Evolutionary conservation across 345 rosid species (phyloP).

Genomic region (Gossypium sturtianum): DNA sequence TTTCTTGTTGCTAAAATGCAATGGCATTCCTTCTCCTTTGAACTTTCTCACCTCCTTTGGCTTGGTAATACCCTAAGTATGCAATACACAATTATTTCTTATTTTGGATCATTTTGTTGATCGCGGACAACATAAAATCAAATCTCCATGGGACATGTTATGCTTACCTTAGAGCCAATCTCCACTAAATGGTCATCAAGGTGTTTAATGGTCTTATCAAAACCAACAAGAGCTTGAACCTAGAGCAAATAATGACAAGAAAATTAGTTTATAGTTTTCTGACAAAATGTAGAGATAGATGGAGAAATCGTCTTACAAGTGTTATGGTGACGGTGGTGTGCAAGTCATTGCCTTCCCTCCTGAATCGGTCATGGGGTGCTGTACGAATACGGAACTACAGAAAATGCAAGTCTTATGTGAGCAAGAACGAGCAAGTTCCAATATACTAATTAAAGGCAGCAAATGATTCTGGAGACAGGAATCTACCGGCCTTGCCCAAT

Average conservation of each 20-base stretch:
- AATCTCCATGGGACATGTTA: not conserved
- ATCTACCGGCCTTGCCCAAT: not conserved
- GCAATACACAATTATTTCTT: not conserved
- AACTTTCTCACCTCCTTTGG: constrained; percentile 88
- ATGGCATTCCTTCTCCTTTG: constrained; percentile 97
- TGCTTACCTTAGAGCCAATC: constrained; percentile 70
- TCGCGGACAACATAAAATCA: not conserved
- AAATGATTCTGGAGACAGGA: not conserved
- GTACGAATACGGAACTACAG: constrained; percentile 84
- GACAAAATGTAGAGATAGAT: not conserved
- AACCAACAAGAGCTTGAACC: constrained; percentile 98
- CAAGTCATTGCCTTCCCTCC: constrained; percentile 88
- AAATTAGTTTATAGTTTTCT: not conserved
- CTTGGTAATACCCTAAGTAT: constrained; percentile 75
- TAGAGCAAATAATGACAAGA: constrained; percentile 13
- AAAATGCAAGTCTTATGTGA: not conserved
- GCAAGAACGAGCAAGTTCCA: not conserved
- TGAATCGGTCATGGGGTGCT: constrained; percentile 73
- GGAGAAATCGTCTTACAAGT: constrained; percentile 44
- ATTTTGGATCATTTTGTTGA: not conserved
- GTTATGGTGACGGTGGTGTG: constrained; percentile 79
- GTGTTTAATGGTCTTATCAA: constrained; percentile 84
- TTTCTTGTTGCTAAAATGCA: constrained; percentile 77
- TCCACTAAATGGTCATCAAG: constrained; percentile 94
- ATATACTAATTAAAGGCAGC: not conserved